Evolutionary conservation across 306 rosid genomes (phyloP), one percentile per base, ranked within the genome.

Genomic region (Alnus rubra): DNA sequence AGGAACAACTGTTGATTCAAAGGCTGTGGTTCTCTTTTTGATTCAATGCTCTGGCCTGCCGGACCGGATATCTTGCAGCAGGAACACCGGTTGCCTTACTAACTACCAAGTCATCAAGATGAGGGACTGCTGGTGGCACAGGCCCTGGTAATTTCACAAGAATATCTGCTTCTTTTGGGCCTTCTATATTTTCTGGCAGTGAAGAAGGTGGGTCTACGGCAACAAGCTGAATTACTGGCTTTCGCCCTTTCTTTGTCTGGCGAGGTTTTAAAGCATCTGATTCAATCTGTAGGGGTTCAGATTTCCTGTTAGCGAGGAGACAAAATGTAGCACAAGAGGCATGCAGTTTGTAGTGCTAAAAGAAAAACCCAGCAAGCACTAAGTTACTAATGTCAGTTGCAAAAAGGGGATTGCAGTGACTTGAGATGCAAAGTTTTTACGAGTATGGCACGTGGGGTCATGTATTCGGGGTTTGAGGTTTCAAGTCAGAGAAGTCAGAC

Each of bases 211-310:
- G 54, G 67, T 86, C 84, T 70, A 70, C 81, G 55, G 88, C 79
- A 54, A 89, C 87, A 56, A 91, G 56, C 55, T 80, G 83, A 80
- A 91, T 87, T 37, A 42, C 80, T 9, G 92, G 87, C 80, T 84
- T 89, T 49, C 71, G 50, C 55, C 10, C 80, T 49, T 39, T 86
- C 84, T 81, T 91, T 68, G 81, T 91, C 82, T 80, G 84, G 54
- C 78, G 88, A 9, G 85, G 82, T 77, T 80, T 87, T 65, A 50
- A 16, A 73, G 54, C 88, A 50, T 84, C 86, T 81, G 79, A 35
- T 15, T 78, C 69, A 37, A n/a, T 88, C 96, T 91, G 87, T 65
- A 79, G 80, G 64, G 14, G 51, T 80, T 82, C 72, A 74, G 73
- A 19, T 0, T 18, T 15, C 52, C 73, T 39, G 74, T 85, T 82